Base-by-base conservation (phyloP, 495 filamentous ascomycete genomes). In the Aspergillus ostianus region DNA sequence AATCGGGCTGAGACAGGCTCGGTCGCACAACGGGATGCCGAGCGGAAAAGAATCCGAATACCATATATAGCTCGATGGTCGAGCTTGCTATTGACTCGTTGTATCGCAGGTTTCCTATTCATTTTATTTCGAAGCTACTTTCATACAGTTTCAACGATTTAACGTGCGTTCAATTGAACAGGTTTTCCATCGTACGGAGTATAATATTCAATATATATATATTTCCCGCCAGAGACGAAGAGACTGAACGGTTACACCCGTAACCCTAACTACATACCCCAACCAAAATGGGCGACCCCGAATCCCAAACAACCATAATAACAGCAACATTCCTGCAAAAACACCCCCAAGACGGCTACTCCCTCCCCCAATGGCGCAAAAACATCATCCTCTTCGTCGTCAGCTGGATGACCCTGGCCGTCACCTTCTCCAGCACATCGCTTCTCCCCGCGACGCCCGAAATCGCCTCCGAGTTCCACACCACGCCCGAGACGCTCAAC, bases 371-470 rank as follows among this genome's bases (percentile, higher is more conserved):
- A 55, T 79, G 77, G 77, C 70, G 70, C 50, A 79, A 79, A 70
- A 69, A 58, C 21, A 66, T 79, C 21, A 79, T 79, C 54, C 65
- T 79, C 41, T 77, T 77, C 65, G 55, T 72, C 36, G 70, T 75
- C 51, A 73, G 70, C 59, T 78, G 73, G 75, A 74, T 77, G 71
- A 76, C 77, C 5, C 67, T 79, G 23, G 67, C 70, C 18, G 69
- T 77, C 27, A 78, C 77, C 45, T 79, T 78, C 62, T 75, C 70
- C 26, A 74, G 70, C 56, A 79, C 77, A 15, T 76, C 74, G 4
- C 58, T 79, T 7, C 62, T 80, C 23, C 73, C 75, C 19, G 77
- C 77, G 8, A 70, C 68, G 9, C 74, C 77, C 4, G 73, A 78
- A 57, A 77, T 80, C 55, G 74, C 74, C 9, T 44, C 47, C 5